These are phyloP conservation scores for Fibroporia radiculosa DNA, from an alignment of 768 basidiomycete species.

Conservation along the genomic window DNA sequence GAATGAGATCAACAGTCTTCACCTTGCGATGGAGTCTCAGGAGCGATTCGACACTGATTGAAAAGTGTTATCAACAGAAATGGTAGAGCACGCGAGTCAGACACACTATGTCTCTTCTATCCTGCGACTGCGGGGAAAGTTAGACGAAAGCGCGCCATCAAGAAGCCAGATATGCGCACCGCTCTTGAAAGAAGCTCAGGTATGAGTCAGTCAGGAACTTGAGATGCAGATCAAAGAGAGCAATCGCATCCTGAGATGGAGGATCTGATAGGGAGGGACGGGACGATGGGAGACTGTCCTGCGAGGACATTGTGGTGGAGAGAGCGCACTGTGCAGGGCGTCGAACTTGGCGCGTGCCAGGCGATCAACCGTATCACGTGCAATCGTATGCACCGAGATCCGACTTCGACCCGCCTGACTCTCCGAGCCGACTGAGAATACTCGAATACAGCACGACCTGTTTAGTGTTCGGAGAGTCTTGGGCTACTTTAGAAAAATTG, in stretches of 20 bases:
- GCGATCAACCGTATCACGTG: no score
- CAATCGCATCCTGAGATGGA: constrained; percentile 35
- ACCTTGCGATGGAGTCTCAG: constrained; percentile 64
- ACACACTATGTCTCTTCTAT: constrained; percentile 84
- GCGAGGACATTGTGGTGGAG: constrained; percentile 14
- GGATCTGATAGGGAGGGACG: constrained; percentile 11
- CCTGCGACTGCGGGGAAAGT: constrained; percentile 44
- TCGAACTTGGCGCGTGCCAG: no score
- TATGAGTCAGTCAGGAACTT: constrained; percentile 67
- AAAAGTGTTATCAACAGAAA: not conserved
- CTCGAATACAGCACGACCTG: no score
- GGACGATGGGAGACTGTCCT: constrained; percentile 15
- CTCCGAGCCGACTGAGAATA: no score
- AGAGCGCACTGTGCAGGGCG: no score
- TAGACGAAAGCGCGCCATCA: constrained; percentile 4
- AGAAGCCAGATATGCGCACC: constrained; percentile 36
- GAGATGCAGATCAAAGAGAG: constrained; percentile 68
- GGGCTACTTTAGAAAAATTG: no score
- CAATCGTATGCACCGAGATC: no score
- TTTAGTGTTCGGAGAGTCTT: no score
- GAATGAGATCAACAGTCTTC: constrained; percentile 56
- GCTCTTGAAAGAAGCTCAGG: constrained; percentile 78
- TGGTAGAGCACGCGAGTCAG: not conserved
- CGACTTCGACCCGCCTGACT: no score
- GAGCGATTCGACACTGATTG: constrained; percentile 69